phyloP scores from a whole-genome alignment of 768 basidiomycete genomes.

The Suillus tomentosus region DNA sequence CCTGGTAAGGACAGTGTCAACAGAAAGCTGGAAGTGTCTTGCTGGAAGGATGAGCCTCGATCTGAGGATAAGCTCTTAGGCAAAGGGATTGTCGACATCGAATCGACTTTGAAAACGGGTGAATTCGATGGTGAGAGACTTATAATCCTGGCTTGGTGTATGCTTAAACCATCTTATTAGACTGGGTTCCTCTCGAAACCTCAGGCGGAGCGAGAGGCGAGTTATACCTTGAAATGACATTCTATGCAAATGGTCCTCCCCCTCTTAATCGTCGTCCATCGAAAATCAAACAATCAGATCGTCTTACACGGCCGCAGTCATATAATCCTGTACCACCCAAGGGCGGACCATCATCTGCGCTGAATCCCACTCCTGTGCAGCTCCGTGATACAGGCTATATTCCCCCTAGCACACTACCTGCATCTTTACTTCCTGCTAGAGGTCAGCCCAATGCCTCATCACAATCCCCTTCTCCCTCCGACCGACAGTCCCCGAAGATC shows the following conservation, averaged over 20 bases:
- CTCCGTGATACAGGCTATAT: constrained; percentile 14
- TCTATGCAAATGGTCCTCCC: constrained; percentile 72
- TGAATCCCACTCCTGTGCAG: constrained; percentile 7
- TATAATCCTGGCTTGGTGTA: neutral
- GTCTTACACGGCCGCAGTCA: constrained; percentile 46
- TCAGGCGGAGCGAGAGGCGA: constrained; percentile 77
- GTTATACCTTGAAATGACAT: constrained; percentile 92
- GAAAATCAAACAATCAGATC: constrained; percentile 52
- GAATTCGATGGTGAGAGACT: constrained; percentile 81
- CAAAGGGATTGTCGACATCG: constrained; percentile 71
- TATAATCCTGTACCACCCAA: constrained; percentile 19
- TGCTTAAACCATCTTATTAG: constrained; percentile 36
- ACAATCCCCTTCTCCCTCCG: constrained; percentile 11
- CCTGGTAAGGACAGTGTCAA: constrained; percentile 45
- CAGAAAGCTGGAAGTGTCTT: constrained; percentile 69
- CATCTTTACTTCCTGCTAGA: constrained; percentile 27
- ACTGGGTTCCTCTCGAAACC: constrained; percentile 65
- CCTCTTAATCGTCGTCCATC: constrained; percentile 53
- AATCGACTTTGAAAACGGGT: constrained; percentile 77
- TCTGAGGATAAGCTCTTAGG: constrained; percentile 77
- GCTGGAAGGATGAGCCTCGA: constrained; percentile 76
- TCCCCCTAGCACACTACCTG: constrained; percentile 19
- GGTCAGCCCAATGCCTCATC: constrained; percentile 13
- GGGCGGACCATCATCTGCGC: neutral
- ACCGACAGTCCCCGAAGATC: constrained; percentile 15